Conservation (phyloP, 371 early-diverging fungal species). For the Furculomyces boomerangus region DNA sequence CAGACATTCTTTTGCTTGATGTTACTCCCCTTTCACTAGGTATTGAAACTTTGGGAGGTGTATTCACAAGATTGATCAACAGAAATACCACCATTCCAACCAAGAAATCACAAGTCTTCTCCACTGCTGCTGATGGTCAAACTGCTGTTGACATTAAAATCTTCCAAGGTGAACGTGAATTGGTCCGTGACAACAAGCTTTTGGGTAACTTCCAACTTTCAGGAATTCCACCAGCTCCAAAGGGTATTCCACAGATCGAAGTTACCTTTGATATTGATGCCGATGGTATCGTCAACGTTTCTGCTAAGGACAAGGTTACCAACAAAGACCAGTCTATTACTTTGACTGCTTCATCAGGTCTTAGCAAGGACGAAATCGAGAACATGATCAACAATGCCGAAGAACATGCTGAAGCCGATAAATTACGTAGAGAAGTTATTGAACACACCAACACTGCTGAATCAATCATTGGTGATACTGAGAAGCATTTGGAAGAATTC, state of each 20-base stretch:
- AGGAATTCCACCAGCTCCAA: conserved; percentile 73
- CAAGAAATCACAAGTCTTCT: conserved; percentile 98
- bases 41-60: conserved; percentile 92
- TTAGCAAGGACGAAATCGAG: conserved; percentile 90
- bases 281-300: conserved; percentile 97
- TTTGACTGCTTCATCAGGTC: conserved; percentile 92
- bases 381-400: conserved; percentile 91
- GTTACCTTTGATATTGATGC: conserved; percentile 99
- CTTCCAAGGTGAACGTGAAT: conserved; percentile 98
- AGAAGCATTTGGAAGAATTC: conserved; percentile 85
- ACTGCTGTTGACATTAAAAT: conserved; percentile 95
- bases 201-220: conserved; percentile 93
- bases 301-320: conserved; percentile 94
- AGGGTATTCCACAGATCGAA: conserved; percentile 84
- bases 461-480: conserved; percentile 72
- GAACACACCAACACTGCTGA: conserved; percentile 91
- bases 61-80: conserved; percentile 93
- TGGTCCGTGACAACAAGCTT: conserved; percentile 92
- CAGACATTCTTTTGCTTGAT: conserved; percentile 89
- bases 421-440: conserved; percentile 76
- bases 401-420: conserved; percentile 77
- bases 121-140: conserved; percentile 98
- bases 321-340: conserved; percentile 90
- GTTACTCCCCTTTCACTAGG: conserved; percentile 98
- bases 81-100: conserved; percentile 99